Conservation (phyloP, 2,329 filamentous ascomycete genomes). For the Clonostachys solani region DNA sequence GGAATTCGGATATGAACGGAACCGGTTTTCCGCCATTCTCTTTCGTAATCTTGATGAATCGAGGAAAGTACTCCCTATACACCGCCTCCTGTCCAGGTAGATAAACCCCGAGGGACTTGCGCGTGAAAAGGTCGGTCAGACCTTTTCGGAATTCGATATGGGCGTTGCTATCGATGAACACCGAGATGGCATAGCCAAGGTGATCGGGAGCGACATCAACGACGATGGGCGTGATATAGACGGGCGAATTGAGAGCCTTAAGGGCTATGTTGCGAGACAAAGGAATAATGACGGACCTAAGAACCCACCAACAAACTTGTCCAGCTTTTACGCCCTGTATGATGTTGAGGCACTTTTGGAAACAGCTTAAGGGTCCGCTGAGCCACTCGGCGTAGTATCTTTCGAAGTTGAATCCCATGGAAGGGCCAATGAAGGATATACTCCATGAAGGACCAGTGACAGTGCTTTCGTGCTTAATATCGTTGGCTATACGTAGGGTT, state of each 20-base stretch:
- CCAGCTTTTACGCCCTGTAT: not conserved
- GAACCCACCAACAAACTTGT: not conserved
- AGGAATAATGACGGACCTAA: slow-evolving; percentile 92
- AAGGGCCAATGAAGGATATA: slow-evolving; percentile 88
- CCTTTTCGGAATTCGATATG: slow-evolving; percentile 98
- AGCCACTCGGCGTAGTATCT: slow-evolving; percentile 91
- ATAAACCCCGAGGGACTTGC: slow-evolving; percentile 81
- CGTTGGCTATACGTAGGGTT: slow-evolving; percentile 54
- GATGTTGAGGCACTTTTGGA: slow-evolving; percentile 81
- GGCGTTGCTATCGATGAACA: slow-evolving; percentile 93
- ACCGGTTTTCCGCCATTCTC: slow-evolving; percentile 68
- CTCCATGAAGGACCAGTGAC: slow-evolving; percentile 74
- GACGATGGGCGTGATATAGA: slow-evolving; percentile 91
- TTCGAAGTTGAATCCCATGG: slow-evolving; percentile 85
- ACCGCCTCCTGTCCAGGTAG: slow-evolving; percentile 90
- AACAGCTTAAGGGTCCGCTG: slow-evolving; percentile 90
- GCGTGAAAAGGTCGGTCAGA: slow-evolving; percentile 90
- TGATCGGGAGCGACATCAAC: slow-evolving; percentile 94
- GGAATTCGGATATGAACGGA: slow-evolving; percentile 88
- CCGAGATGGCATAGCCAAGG: slow-evolving; percentile 88
- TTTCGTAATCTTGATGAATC: slow-evolving; percentile 72
- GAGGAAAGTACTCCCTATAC: slow-evolving; percentile 80
- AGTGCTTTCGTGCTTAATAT: slow-evolving; percentile 69
- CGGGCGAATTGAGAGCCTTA: slow-evolving; percentile 93
- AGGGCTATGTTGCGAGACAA: slow-evolving; percentile 95